Conservation (phyloP, 805 yeast species). For the Kurtzmaniella fragi region DNA sequence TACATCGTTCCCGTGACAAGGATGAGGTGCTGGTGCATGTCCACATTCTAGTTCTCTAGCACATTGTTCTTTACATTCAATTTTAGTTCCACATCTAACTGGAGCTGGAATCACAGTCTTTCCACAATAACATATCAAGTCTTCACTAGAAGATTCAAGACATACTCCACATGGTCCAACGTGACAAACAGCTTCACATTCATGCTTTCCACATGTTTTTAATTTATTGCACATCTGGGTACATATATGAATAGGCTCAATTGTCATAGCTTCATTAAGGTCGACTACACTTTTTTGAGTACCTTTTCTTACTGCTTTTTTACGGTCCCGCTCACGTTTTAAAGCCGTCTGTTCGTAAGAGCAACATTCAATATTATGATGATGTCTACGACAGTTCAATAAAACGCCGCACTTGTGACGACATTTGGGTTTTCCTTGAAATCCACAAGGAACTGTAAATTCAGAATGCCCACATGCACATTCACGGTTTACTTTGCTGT, state of each 20-base stretch:
- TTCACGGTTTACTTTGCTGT: slow-evolving; percentile 37
- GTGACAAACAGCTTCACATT: slow-evolving; percentile 70
- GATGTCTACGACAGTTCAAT: slow-evolving; percentile 76
- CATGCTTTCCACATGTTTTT: slow-evolving; percentile 58
- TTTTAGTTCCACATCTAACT: slow-evolving; percentile 71
- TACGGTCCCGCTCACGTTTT: slow-evolving; percentile 48
- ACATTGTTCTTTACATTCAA: slow-evolving; percentile 66
- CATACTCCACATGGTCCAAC: slow-evolving; percentile 79
- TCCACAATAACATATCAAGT: slow-evolving; percentile 77
- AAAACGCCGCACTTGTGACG: slow-evolving; percentile 66
- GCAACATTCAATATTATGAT: slow-evolving; percentile 69
- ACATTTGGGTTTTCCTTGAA: slow-evolving; percentile 60
- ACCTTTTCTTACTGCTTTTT: slow-evolving; percentile 46
- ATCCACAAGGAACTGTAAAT: slow-evolving; percentile 62
- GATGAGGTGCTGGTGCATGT: slow-evolving; percentile 63
- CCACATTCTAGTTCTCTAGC: slow-evolving; percentile 58
- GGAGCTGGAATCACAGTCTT: slow-evolving; percentile 75
- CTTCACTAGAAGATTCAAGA: slow-evolving; percentile 74
- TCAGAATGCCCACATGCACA: slow-evolving; percentile 61
- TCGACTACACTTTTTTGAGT: slow-evolving; percentile 26
- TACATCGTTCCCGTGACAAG: slow-evolving; percentile 64
- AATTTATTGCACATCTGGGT: slow-evolving; percentile 57
- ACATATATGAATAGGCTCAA: slow-evolving; percentile 76
- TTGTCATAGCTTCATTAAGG: slow-evolving; percentile 47
- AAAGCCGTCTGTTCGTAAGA: slow-evolving; percentile 57